Conservation (phyloP, 179 eudicot species). For the Carnegiea gigantea region DNA sequence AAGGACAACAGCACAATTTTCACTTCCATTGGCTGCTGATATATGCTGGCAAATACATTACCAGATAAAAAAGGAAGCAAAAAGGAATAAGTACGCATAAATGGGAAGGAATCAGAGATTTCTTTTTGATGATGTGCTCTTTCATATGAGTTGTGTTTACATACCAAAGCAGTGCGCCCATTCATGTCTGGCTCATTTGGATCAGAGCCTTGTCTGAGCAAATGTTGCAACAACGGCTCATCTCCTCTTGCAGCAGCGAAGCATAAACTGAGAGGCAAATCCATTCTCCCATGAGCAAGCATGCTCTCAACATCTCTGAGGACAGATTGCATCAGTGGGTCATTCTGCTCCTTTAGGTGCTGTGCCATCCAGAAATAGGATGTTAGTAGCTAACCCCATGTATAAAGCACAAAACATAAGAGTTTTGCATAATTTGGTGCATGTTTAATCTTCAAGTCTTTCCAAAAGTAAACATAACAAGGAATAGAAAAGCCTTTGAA, state of each 20-base stretch:
- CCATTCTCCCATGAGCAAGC: slow-evolving; percentile 72
- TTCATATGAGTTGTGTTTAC: slow-evolving; percentile 3
- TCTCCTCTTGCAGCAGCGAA: slow-evolving; percentile 74
- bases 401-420: too few species aligned
- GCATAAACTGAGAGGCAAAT: slow-evolving; percentile 69
- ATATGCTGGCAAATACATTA: slow-evolving; percentile 46
- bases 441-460: not conserved
- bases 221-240: slow-evolving; percentile 50
- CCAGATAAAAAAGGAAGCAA: not conserved
- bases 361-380: slow-evolving; percentile 28
- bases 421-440: not conserved
- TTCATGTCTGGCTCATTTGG: slow-evolving; percentile 66
- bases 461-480: not conserved
- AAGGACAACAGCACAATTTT: slow-evolving; percentile 49
- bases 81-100: not conserved
- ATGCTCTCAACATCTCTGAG: slow-evolving; percentile 56
- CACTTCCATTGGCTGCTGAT: slow-evolving; percentile 61
- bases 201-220: slow-evolving; percentile 56
- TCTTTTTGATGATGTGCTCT: not conserved
- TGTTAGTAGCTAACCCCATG: not conserved
- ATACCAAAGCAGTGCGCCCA: slow-evolving; percentile 71
- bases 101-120: not conserved
- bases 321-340: slow-evolving; percentile 51
- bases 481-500: not conserved
- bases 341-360: slow-evolving; percentile 52